phyloP scores from a whole-genome alignment of 371 early-diverging fungal species.

The Nematocida sp. region DNA sequence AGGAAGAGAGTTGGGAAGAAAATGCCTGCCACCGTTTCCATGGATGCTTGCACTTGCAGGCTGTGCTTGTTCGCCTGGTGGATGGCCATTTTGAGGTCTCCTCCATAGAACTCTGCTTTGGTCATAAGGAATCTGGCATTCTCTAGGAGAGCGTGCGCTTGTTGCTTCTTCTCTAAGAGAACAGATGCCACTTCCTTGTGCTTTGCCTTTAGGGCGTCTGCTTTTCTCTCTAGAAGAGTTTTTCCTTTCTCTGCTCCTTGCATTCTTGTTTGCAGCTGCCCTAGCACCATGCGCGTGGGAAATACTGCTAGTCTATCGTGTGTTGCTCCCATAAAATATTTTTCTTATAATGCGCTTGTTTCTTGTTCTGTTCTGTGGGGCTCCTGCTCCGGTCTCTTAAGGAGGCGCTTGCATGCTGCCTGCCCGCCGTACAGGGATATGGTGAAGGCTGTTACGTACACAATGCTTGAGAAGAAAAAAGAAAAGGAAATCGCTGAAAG shows the following conservation, averaged over 20 bases:
- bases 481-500: not conserved
- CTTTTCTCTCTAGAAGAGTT: slow-evolving; percentile 70
- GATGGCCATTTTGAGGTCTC: slow-evolving; percentile 70
- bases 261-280: slow-evolving; percentile 88
- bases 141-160: slow-evolving; percentile 68
- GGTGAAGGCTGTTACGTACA: not conserved
- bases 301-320: slow-evolving; percentile 63
- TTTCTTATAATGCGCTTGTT: not conserved
- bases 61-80: slow-evolving; percentile 55
- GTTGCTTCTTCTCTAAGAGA: slow-evolving; percentile 74
- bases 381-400: not conserved
- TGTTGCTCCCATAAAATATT: slow-evolving; percentile 15
- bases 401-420: not conserved
- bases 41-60: slow-evolving; percentile 31
- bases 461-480: no score
- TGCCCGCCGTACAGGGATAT: not conserved
- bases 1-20: slow-evolving; percentile 51
- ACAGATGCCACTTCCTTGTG: slow-evolving; percentile 85
- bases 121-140: slow-evolving; percentile 90
- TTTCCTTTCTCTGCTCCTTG: slow-evolving; percentile 95
- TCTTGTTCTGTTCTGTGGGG: not conserved
- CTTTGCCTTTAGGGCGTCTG: slow-evolving; percentile 88
- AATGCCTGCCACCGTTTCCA: slow-evolving; percentile 58
- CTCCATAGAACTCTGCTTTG: slow-evolving; percentile 89
- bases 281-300: slow-evolving; percentile 74